These are phyloP conservation scores for Stellera chamaejasme DNA, from an alignment of 345 rosid genomes.

Conservation along the genomic window DNA sequence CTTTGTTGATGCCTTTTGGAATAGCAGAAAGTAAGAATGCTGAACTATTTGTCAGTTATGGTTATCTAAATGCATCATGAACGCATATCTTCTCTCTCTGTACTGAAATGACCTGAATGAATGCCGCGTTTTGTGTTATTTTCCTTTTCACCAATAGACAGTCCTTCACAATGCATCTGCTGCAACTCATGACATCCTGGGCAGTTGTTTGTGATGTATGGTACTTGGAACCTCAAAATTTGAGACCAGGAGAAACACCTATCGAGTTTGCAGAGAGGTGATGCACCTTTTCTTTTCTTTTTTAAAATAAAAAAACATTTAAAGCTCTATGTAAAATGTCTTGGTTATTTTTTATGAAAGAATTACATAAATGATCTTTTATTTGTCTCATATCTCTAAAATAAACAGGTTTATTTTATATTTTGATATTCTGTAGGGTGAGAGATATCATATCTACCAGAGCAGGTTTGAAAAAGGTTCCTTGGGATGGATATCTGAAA, in stretches of 20 bases:
- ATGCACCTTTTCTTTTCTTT: slow-evolving; percentile 2
- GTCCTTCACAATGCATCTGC: slow-evolving; percentile 92
- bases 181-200: slow-evolving; percentile 99
- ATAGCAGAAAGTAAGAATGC: slow-evolving; percentile 77
- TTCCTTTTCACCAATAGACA: slow-evolving; percentile 40
- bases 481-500: slow-evolving; percentile 99
- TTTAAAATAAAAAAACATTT: neutral
- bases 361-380: neutral
- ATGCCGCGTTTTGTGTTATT: too few species aligned
- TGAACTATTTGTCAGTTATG: neutral
- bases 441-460: slow-evolving; percentile 82
- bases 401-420: slow-evolving; percentile 2
- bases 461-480: slow-evolving; percentile 93
- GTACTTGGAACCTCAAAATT: slow-evolving; percentile 91
- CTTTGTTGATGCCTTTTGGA: slow-evolving; percentile 99
- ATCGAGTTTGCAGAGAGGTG: slow-evolving; percentile 99
- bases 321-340: neutral
- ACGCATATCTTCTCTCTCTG: slow-evolving; percentile 2
- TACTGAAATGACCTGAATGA: too few species aligned
- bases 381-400: neutral
- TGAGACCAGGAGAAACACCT: slow-evolving; percentile 78
- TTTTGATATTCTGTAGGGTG: slow-evolving; percentile 44
- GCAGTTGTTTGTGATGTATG: slow-evolving; percentile 99
- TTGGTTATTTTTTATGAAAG: neutral
- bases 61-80: neutral